phyloP scores from a whole-genome alignment of 1,284 basidiomycete genomes.

The Ustilago cynodontis region DNA sequence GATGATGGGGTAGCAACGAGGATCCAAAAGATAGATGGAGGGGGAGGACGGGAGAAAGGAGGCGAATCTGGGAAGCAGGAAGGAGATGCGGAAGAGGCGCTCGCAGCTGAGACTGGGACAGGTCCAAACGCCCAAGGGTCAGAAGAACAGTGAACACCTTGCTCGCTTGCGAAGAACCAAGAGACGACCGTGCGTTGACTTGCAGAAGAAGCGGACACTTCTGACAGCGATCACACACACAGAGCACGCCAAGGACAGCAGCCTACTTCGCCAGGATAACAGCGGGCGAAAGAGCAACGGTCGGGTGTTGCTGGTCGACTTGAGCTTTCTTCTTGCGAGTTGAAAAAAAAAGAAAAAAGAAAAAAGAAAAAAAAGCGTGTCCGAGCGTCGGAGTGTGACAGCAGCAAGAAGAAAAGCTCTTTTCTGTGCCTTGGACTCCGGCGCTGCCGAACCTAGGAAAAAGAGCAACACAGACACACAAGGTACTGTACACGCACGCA shows the following conservation, averaged over 20 bases:
- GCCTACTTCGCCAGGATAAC: not conserved
- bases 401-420: slow-evolving; percentile 10
- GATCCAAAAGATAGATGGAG: slow-evolving; percentile 11
- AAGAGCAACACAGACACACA: slow-evolving; percentile 1
- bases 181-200: slow-evolving; percentile 8
- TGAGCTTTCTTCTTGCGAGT: not conserved
- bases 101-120: not conserved
- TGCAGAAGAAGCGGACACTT: slow-evolving; percentile 3
- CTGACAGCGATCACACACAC: slow-evolving; percentile 19
- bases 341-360: slow-evolving; percentile 7
- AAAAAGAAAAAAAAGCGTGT: slow-evolving; percentile 9
- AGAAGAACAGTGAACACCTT: not conserved
- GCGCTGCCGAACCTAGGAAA: slow-evolving; percentile 8
- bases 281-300: not conserved
- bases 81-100: not conserved
- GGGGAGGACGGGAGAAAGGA: slow-evolving; percentile 2
- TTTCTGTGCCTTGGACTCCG: not conserved
- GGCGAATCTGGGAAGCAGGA: not conserved
- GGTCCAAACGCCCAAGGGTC: not conserved
- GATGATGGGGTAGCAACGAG: slow-evolving; percentile 8
- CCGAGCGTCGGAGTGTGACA: slow-evolving; percentile 6
- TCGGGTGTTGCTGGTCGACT: not conserved
- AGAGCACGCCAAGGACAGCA: not conserved
- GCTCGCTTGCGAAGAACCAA: not conserved
- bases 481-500: not conserved